Conservation (phyloP, 2,329 filamentous ascomycete genomes). For the Aureobasidium subglaciale region DNA sequence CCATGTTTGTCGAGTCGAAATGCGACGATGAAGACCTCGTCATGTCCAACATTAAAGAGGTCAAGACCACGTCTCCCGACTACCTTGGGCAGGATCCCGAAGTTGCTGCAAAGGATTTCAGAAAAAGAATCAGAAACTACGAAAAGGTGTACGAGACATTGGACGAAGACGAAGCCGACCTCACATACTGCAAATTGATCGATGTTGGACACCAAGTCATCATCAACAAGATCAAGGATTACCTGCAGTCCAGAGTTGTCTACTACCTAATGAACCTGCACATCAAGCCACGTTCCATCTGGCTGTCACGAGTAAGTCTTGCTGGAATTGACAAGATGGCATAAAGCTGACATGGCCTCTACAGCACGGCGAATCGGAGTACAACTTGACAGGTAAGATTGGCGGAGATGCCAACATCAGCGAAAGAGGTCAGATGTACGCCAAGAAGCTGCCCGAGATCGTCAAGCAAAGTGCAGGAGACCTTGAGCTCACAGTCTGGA, state of each 20-base stretch:
- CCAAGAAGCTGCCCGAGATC: constrained; percentile 73
- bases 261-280: constrained; percentile 99
- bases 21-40: constrained; percentile 94
- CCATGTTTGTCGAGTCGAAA: constrained; percentile 92
- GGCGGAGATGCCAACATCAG: constrained; percentile 88
- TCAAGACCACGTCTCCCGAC: constrained; percentile 94
- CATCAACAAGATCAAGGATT: constrained; percentile 96
- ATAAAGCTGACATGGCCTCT: background rate
- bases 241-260: constrained; percentile 89
- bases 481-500: constrained; percentile 64
- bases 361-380: constrained; percentile 84
- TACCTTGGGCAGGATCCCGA: constrained; percentile 93
- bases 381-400: constrained; percentile 84
- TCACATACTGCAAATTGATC: constrained; percentile 96
- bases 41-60: constrained; percentile 96
- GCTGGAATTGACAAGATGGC: background rate
- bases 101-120: constrained; percentile 81
- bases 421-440: constrained; percentile 78
- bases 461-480: constrained; percentile 82
- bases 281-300: constrained; percentile 92
- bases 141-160: constrained; percentile 95
- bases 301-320: constrained; percentile 72
- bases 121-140: constrained; percentile 90
- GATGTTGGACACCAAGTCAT: constrained; percentile 93
- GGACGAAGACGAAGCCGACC: constrained; percentile 76